Evolutionary conservation across 116 monocot species (phyloP).

Genomic region (Posidonia oceanica): DNA sequence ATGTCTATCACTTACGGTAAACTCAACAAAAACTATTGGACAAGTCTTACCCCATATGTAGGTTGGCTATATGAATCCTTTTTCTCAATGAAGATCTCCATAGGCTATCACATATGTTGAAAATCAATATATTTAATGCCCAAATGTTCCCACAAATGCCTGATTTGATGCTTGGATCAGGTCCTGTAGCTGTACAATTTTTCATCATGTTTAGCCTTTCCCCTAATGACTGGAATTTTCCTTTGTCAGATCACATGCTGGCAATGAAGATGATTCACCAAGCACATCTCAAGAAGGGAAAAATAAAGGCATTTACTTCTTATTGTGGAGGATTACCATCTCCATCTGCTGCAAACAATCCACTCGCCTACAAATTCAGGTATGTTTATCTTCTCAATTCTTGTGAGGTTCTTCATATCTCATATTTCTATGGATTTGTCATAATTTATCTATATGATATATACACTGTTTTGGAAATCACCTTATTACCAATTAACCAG

Average conservation of each 20-base stretch:
- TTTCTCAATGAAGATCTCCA: background rate
- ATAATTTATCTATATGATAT: background rate
- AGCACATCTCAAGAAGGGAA: slow-evolving; percentile 69
- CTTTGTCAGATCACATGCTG: slow-evolving; percentile 88
- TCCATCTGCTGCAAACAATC: slow-evolving; percentile 95
- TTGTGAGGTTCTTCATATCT: background rate
- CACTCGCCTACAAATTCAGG: slow-evolving; percentile 98
- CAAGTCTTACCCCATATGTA: too few relatives aligned
- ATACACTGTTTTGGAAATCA: too few relatives aligned
- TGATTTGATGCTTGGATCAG: background rate
- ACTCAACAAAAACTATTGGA: too few relatives aligned
- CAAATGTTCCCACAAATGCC: too few relatives aligned
- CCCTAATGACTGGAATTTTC: background rate
- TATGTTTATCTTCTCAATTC: slow-evolving; percentile 10
- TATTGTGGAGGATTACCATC: slow-evolving; percentile 96
- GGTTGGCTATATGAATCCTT: too few relatives aligned
- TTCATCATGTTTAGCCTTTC: slow-evolving; percentile 1
- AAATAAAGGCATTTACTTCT: slow-evolving; percentile 66
- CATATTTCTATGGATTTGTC: background rate
- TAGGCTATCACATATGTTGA: too few relatives aligned
- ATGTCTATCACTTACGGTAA: too few relatives aligned
- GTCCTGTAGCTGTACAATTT: background rate
- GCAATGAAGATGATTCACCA: slow-evolving; percentile 96
- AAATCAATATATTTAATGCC: too few relatives aligned
- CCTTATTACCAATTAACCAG: too few relatives aligned